Evolutionary conservation across 2,329 filamentous ascomycete genomes (phyloP).

Genomic region (Diaporthe batatas): DNA sequence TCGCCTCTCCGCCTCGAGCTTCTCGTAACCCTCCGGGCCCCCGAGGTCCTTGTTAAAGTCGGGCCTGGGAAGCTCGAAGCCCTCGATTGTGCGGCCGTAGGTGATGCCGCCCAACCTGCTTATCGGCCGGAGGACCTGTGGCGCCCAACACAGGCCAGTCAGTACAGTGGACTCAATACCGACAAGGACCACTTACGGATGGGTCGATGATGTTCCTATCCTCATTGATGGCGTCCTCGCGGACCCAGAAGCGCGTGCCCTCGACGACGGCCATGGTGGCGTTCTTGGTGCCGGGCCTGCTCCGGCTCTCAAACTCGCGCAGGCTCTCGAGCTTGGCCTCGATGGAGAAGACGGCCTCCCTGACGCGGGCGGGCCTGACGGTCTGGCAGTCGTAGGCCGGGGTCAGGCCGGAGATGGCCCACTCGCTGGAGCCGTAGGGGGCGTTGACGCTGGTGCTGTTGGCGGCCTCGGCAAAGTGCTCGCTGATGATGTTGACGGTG

Average conservation of each 20-base stretch:
- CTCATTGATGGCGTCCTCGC: constrained; percentile 89
- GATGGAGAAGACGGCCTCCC: constrained; percentile 85
- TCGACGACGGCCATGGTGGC: constrained; percentile 83
- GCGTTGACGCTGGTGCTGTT: constrained; percentile 85
- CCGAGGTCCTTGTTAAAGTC: constrained; percentile 67
- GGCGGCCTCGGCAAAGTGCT: constrained; percentile 88
- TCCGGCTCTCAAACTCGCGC: constrained; percentile 82
- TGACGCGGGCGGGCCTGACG: constrained; percentile 79
- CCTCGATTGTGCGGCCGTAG: constrained; percentile 79
- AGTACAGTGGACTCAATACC: too few species aligned
- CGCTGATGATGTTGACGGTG: constrained; percentile 88
- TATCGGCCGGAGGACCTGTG: constrained; percentile 78
- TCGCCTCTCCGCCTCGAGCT: constrained; percentile 60
- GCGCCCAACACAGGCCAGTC: background rate
- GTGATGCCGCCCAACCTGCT: constrained; percentile 87
- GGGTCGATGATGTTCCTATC: constrained; percentile 81
- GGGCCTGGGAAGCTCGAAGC: constrained; percentile 77
- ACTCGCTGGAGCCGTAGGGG: constrained; percentile 82
- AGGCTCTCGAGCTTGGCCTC: constrained; percentile 83
- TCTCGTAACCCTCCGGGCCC: constrained; percentile 67
- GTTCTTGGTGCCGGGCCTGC: constrained; percentile 79
- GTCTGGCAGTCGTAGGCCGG: constrained; percentile 73
- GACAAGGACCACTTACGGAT: constrained; percentile 59
- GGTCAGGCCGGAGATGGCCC: constrained; percentile 82
- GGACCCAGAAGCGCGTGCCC: constrained; percentile 87